These are phyloP conservation scores for Carex littledalei DNA, from an alignment of 176 grass and related monocot genomes.

Conservation along the genomic window DNA sequence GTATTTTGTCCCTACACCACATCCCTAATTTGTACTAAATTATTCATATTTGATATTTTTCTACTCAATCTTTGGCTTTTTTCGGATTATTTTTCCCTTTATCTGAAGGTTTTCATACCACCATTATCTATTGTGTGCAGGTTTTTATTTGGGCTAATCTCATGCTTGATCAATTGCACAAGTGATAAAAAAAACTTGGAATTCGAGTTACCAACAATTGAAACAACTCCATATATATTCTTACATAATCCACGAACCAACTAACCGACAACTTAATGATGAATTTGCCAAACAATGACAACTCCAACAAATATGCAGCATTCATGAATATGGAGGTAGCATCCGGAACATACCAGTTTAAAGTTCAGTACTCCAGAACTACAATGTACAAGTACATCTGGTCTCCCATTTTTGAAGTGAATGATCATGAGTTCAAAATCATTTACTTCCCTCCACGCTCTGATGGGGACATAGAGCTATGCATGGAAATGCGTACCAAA, in stretches of 20 bases:
- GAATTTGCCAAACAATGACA: neutral
- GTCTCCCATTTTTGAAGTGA: neutral
- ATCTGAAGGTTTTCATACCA: neutral
- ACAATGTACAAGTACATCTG: neutral
- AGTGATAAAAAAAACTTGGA: too few relatives aligned
- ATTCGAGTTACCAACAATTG: neutral
- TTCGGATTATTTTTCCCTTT: neutral
- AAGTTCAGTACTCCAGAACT: neutral
- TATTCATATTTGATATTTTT: neutral
- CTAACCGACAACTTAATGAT: neutral
- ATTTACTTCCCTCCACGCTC: neutral
- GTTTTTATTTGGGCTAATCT: neutral
- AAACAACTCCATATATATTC: neutral
- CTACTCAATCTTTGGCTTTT: neutral
- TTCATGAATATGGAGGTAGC: neutral
- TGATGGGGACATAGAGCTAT: neutral
- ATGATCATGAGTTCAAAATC: neutral
- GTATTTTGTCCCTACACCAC: too few relatives aligned
- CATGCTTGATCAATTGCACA: too few relatives aligned
- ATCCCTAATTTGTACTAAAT: neutral
- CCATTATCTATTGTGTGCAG: neutral
- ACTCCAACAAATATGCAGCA: neutral
- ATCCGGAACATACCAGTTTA: neutral
- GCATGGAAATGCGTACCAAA: neutral
- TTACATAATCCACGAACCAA: neutral